Percentiles rank a stretch among this genome's conserved stretches.
Conservation (phyloP, 1,284 basidiomycete genomes). For the Ustilago tritici region DNA sequence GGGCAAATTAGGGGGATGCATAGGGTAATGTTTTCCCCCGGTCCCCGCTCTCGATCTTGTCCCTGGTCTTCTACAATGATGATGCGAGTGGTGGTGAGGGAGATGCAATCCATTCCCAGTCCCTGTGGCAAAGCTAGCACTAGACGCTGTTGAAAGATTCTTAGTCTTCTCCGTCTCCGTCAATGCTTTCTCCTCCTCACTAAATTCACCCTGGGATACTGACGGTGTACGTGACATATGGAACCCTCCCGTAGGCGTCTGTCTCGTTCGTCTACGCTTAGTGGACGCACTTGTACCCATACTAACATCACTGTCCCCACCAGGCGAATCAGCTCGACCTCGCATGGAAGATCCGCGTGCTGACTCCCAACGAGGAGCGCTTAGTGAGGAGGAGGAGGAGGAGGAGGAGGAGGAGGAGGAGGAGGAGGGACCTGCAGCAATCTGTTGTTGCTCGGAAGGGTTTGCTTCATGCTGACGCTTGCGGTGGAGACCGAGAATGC, state of each 20-base stretch:
- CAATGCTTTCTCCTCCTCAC: conserved; percentile 41
- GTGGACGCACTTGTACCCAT: conserved; percentile 56
- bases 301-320: conserved; percentile 46
- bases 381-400: conserved; percentile 13
- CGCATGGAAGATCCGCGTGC: conserved; percentile 45
- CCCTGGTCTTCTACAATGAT: conserved; percentile 20
- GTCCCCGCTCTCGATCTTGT: conserved; percentile 37
- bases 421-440: conserved; percentile 26
- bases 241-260: conserved; percentile 30
- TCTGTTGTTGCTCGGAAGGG: conserved; percentile 26
- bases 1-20: conserved; percentile 39
- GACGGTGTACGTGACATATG: conserved; percentile 50
- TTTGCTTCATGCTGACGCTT: conserved; percentile 60
- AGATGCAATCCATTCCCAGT: conserved; percentile 9
- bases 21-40: conserved; percentile 39
- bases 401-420: conserved; percentile 23
- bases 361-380: conserved; percentile 43
- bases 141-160: conserved; percentile 16
- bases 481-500: conserved; percentile 58
- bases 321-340: conserved; percentile 40
- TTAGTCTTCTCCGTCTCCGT: conserved; percentile 47
- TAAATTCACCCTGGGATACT: conserved; percentile 21
- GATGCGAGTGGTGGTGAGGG: conserved; percentile 11
- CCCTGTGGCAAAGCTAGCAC: conserved; percentile 14
- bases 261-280: conserved; percentile 43